A percentile compares a stretch with the other conserved stretches of the same genome.
phyloP scores from a whole-genome alignment of 176 grass and related monocot genomes.

The Aechmea fasciata region DNA sequence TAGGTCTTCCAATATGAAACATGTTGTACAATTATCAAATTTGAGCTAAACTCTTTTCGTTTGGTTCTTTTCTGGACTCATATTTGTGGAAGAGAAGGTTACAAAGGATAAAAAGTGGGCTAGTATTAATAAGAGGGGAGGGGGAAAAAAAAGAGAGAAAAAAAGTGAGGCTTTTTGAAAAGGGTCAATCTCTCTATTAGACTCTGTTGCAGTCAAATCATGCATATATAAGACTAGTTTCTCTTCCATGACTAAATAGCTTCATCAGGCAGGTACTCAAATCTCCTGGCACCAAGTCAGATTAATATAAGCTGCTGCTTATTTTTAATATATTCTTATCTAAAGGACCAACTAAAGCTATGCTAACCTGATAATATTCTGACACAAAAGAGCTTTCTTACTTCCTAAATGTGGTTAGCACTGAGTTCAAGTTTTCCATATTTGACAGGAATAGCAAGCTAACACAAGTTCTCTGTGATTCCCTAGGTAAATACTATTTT shows the following conservation, averaged over 20 bases:
- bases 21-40: background rate
- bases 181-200: background rate
- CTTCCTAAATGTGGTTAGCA: background rate
- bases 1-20: background rate
- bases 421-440: conserved; percentile 9
- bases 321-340: background rate
- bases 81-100: background rate
- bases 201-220: background rate
- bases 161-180: no score
- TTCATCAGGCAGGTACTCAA: background rate
- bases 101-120: no score
- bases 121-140: no score
- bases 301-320: background rate
- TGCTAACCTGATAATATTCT: background rate
- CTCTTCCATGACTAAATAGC: background rate
- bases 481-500: conserved; percentile 56
- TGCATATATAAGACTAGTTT: background rate
- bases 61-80: background rate
- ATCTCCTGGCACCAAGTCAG: background rate
- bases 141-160: no score
- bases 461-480: conserved; percentile 93
- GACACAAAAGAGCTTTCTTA: background rate
- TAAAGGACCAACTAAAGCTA: background rate
- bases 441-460: conserved; percentile 91
- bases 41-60: background rate